phyloP scores from a whole-genome alignment of 148 eudicot species.

The Talinum fruticosum region DNA sequence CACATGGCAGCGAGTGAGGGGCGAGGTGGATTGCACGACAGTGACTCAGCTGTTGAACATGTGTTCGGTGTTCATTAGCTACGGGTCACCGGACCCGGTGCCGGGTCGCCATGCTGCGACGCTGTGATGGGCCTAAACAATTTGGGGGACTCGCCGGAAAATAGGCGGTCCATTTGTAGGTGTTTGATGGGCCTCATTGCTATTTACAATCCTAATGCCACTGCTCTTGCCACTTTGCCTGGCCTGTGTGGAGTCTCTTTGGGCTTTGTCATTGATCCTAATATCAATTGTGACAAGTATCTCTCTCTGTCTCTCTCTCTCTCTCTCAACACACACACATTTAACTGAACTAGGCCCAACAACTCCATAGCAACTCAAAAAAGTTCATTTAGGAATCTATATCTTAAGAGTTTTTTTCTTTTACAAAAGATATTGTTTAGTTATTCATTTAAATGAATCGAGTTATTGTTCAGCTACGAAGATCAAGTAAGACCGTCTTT shows the following conservation, averaged over 20 bases:
- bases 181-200: slow-evolving; percentile 78
- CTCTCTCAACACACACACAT: not conserved
- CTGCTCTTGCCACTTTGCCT: slow-evolving; percentile 80
- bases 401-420: too few species aligned
- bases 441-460: too few species aligned
- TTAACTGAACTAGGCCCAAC: not conserved
- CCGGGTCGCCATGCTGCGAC: slow-evolving; percentile 85
- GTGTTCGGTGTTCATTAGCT: slow-evolving; percentile 67
- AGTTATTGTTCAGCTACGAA: too few species aligned
- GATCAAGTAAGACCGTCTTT: too few species aligned
- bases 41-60: slow-evolving; percentile 61
- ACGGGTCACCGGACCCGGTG: slow-evolving; percentile 73
- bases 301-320: not conserved
- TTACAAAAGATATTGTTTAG: too few species aligned
- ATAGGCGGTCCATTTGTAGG: slow-evolving; percentile 48
- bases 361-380: not conserved
- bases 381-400: not conserved
- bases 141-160: slow-evolving; percentile 42
- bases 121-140: slow-evolving; percentile 52
- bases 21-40: slow-evolving; percentile 51
- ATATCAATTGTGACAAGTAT: slow-evolving; percentile 64
- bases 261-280: slow-evolving; percentile 81
- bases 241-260: slow-evolving; percentile 87
- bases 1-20: slow-evolving; percentile 2
- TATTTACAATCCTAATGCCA: slow-evolving; percentile 55